Base-by-base conservation (phyloP, 1,284 basidiomycete genomes). In the Cystobasidium slooffiae region DNA sequence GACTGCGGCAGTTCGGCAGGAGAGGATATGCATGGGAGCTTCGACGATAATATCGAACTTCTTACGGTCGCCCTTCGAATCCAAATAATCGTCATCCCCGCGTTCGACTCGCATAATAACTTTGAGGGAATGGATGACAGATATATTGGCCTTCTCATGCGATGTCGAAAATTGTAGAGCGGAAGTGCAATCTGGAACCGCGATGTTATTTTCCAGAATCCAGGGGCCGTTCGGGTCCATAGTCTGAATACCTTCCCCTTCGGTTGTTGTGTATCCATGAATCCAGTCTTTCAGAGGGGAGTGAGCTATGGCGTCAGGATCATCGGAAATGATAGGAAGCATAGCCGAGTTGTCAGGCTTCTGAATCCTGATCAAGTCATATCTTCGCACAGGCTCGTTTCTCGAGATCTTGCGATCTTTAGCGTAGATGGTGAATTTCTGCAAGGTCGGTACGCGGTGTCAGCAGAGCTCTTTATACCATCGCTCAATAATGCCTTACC, bases 81-180 rank as follows among this genome's bases (percentile, higher is more conserved):
- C 91, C 7, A 90, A 67, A 43, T 86, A 85, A 37, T 83, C 76
- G 78, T 89, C 88, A 79, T 92, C 91, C 0, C 91, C 91, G 51
- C 90, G 86, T 82, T 95, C 91, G 16, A 97, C 91, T 18, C 94
- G 86, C 77, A 98, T 88, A 14, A 91, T 86, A 61, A 94, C 86
- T 84, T 94, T 94, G 76, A 99, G 84, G 76, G 86, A 84, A 82
- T 99, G 96, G 1, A 86, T 85, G 39, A 97, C 87, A 18, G 86
- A 84, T 77, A 97, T 89, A 80, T 93, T 93, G 75, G 91, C 90
- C 78, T 88, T 87, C 77, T 88, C 87, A 82, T 94, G 93, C 82
- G 89, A 90, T 80, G 92, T 94, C 22, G 92, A 91, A 77, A 93
- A 90, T 79, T 89, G 90, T 76, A 98, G 82, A 63, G 83, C 82